These are phyloP conservation scores for Xylaria sp. DNA, from an alignment of 2,329 filamentous ascomycete genomes.

Conservation along the genomic window DNA sequence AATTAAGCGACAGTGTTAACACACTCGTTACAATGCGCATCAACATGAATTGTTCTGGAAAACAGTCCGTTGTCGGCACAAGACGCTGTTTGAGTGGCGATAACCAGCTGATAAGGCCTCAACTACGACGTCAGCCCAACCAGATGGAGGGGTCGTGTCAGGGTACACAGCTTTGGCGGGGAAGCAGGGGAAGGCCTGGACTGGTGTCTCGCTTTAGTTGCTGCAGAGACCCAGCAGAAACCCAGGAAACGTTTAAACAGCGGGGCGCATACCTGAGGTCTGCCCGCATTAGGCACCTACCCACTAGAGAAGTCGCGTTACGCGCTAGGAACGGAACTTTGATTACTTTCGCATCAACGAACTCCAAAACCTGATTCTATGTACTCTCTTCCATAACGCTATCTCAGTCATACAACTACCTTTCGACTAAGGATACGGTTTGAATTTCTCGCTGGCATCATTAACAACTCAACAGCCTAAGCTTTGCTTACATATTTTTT, in stretches of 20 bases:
- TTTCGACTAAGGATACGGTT: not conserved
- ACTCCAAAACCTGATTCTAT: slow-evolving; percentile 4
- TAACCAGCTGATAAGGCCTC: slow-evolving; percentile 27
- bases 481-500: not conserved
- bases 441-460: not conserved
- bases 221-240: slow-evolving; percentile 22
- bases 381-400: not conserved
- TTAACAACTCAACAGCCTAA: not conserved
- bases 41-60: not conserved
- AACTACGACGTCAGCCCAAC: slow-evolving; percentile 31
- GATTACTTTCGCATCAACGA: slow-evolving; percentile 4
- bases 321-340: slow-evolving; percentile 25
- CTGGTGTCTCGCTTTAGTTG: slow-evolving; percentile 1
- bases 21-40: not conserved
- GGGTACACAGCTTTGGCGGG: slow-evolving; percentile 1
- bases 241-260: slow-evolving; percentile 4
- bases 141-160: slow-evolving; percentile 21
- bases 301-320: slow-evolving; percentile 33
- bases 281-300: slow-evolving; percentile 8
- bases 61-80: slow-evolving; percentile 34
- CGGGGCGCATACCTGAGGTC: slow-evolving; percentile 23
- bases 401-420: not conserved
- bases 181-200: not conserved
- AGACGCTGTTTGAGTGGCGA: slow-evolving; percentile 20
- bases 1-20: not conserved